A percentile compares a stretch with the other conserved stretches of the same genome.
phyloP scores from a whole-genome alignment of 2,329 filamentous ascomycete genomes.

The Clonostachys rosea region DNA sequence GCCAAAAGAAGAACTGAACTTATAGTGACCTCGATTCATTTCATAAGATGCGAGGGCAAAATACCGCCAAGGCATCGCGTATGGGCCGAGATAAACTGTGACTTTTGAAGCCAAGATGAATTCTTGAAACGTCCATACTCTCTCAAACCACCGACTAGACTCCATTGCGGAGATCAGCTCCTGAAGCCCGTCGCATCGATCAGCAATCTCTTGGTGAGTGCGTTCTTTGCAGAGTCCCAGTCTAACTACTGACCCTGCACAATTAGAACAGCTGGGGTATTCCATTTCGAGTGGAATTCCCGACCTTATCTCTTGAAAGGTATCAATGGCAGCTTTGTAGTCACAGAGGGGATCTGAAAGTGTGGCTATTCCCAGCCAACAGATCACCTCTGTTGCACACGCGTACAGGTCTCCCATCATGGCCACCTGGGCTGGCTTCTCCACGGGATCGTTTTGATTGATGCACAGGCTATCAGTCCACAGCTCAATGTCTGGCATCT shows the following conservation, averaged over 20 bases:
- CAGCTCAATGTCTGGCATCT: background rate
- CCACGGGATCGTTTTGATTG: slow-evolving; percentile 2
- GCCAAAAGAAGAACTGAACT: too few species aligned
- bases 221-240: too few species aligned
- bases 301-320: too few species aligned
- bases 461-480: slow-evolving; percentile 3
- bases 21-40: too few species aligned
- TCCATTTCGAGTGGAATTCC: too few species aligned
- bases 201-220: too few species aligned
- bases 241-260: too few species aligned
- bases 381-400: background rate
- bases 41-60: background rate
- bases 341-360: too few species aligned
- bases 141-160: background rate
- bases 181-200: too few species aligned
- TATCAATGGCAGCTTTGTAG: too few species aligned
- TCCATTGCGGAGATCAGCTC: too few species aligned
- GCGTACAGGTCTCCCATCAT: background rate
- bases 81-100: background rate
- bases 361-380: background rate
- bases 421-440: slow-evolving; percentile 1
- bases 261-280: too few species aligned
- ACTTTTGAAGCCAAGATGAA: background rate
- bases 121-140: background rate
- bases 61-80: background rate